A percentile compares a stretch with the other conserved stretches of the same genome.
These are phyloP conservation scores for Rhodotorula sp. DNA, from an alignment of 1,284 basidiomycete genomes.

Conservation along the genomic window DNA sequence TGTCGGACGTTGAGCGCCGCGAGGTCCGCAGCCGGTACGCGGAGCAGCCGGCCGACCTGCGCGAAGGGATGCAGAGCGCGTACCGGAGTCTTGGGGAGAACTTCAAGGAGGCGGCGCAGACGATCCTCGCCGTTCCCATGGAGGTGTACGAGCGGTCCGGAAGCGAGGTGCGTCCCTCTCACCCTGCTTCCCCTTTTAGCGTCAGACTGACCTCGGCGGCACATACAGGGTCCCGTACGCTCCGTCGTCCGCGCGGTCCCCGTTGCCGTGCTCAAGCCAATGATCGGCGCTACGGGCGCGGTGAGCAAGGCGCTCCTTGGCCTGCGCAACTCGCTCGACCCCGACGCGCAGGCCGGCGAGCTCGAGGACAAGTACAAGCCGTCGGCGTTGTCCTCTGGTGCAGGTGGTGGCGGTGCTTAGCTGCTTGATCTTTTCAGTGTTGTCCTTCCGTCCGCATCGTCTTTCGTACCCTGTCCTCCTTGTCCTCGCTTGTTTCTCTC, in stretches of 20 bases:
- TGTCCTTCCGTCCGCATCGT: not conserved
- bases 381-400: not conserved
- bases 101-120: conserved; percentile 90
- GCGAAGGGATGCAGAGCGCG: conserved; percentile 85
- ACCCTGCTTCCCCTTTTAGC: not conserved
- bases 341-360: conserved; percentile 32
- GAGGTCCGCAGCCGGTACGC: conserved; percentile 80
- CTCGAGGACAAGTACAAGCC: conserved; percentile 45
- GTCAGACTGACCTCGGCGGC: not conserved
- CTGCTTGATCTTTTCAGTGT: not conserved
- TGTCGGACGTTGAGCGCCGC: conserved; percentile 37
- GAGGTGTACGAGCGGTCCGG: conserved; percentile 93
- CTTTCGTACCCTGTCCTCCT: not conserved
- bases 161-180: conserved; percentile 65
- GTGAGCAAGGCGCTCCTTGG: conserved; percentile 93
- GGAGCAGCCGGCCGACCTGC: conserved; percentile 78
- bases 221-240: conserved; percentile 75
- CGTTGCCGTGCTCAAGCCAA: conserved; percentile 91
- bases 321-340: conserved; percentile 68
- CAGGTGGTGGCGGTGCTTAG: not conserved
- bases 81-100: conserved; percentile 82
- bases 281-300: conserved; percentile 95
- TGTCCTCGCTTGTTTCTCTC: not conserved
- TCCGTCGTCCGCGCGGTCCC: conserved; percentile 94
- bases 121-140: conserved; percentile 97